A percentile compares a stretch with the other conserved stretches of the same genome.
phyloP scores from a whole-genome alignment of 2,329 filamentous ascomycete genomes.

The Lojkania enalia region DNA sequence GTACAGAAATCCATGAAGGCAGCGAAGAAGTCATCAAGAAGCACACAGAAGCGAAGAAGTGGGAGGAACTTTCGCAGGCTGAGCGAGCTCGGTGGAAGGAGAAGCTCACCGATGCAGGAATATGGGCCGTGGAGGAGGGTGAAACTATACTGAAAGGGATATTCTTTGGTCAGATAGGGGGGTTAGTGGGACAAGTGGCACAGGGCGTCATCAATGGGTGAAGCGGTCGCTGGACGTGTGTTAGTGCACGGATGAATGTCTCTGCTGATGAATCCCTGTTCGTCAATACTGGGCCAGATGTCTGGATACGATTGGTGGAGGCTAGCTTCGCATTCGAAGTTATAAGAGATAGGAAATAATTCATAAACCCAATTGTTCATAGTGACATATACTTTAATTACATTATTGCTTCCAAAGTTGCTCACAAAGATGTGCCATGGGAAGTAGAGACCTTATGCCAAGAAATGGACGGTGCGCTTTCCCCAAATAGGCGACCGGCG shows the following conservation, averaged over 20 bases:
- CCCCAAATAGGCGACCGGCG: slow-evolving; percentile 15
- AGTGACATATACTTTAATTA: too few relatives aligned
- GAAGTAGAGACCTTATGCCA: too few relatives aligned
- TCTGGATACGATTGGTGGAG: neutral
- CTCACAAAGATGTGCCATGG: too few relatives aligned
- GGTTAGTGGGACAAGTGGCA: slow-evolving; percentile 51
- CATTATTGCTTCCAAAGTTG: too few relatives aligned
- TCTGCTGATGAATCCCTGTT: slow-evolving; percentile 1
- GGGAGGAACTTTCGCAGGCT: slow-evolving; percentile 69
- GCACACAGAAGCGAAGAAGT: slow-evolving; percentile 60
- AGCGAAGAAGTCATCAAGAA: slow-evolving; percentile 39
- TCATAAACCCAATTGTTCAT: too few relatives aligned
- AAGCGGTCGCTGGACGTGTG: slow-evolving; percentile 6
- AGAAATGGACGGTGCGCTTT: too few relatives aligned
- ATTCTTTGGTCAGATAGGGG: slow-evolving; percentile 73
- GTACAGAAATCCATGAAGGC: slow-evolving; percentile 46
- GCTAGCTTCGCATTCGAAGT: too few relatives aligned
- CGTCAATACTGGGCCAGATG: neutral
- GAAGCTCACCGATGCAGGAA: slow-evolving; percentile 68
- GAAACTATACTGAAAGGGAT: slow-evolving; percentile 77
- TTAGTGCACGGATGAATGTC: slow-evolving; percentile 4
- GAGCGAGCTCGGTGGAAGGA: slow-evolving; percentile 71
- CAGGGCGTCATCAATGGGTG: slow-evolving; percentile 32
- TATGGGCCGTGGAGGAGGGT: slow-evolving; percentile 79
- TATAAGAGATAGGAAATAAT: too few relatives aligned